Conservation (phyloP, 1,284 basidiomycete genomes). For the Moesziomyces antarcticus region DNA sequence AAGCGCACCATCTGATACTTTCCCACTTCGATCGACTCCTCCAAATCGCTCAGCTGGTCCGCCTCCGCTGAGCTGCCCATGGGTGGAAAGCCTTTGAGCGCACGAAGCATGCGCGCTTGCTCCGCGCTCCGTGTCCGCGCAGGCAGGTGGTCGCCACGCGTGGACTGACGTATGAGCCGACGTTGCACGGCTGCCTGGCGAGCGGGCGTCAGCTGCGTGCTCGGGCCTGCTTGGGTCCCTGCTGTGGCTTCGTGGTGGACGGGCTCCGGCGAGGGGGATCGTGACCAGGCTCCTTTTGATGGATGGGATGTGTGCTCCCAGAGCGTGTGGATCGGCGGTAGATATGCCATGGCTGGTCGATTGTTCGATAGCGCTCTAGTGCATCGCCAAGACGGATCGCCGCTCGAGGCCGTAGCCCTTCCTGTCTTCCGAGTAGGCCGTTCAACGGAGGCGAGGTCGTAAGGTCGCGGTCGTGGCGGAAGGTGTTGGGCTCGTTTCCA, state of each 20-base stretch:
- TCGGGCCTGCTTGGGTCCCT: slow-evolving; percentile 17
- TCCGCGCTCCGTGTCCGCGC: slow-evolving; percentile 41
- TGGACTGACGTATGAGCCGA: slow-evolving; percentile 40
- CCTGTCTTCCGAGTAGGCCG: background rate
- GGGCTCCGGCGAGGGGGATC: slow-evolving; percentile 41
- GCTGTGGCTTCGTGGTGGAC: slow-evolving; percentile 9
- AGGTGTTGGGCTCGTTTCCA: background rate
- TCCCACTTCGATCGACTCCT: slow-evolving; percentile 55
- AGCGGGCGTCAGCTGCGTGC: slow-evolving; percentile 27
- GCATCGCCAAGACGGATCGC: background rate
- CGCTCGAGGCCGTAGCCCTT: background rate
- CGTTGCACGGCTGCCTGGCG: slow-evolving; percentile 33
- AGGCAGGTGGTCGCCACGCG: slow-evolving; percentile 54
- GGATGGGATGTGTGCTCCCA: slow-evolving; percentile 48
- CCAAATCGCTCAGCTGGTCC: slow-evolving; percentile 62
- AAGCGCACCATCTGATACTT: slow-evolving; percentile 55
- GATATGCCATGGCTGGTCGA: slow-evolving; percentile 22
- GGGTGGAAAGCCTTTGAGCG: slow-evolving; percentile 57
- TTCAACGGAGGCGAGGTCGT: background rate
- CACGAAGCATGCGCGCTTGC: slow-evolving; percentile 50
- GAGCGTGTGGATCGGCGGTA: slow-evolving; percentile 38
- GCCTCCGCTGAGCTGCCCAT: slow-evolving; percentile 55
- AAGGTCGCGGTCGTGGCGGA: background rate
- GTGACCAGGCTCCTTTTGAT: slow-evolving; percentile 41
- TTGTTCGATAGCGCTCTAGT: background rate